A percentile compares a stretch with the other conserved stretches of the same genome.
Evolutionary conservation across 306 rosid species (phyloP).

Genomic region (Hippophae gyantsensis): DNA sequence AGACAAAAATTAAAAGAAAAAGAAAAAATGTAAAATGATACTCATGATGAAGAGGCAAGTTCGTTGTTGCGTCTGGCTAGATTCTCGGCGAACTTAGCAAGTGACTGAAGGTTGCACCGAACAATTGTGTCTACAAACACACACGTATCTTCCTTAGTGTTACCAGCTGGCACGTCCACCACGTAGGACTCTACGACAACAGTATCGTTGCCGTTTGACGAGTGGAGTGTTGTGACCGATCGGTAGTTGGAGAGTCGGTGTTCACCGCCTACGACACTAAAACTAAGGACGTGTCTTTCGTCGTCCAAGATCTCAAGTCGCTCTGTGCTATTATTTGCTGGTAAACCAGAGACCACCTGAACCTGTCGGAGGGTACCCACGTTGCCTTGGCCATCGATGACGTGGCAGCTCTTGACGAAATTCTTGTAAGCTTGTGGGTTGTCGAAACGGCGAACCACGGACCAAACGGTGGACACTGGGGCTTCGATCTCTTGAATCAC

Average conservation of each 20-base stretch:
- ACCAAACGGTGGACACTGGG: conserved; percentile 75
- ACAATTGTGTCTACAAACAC: conserved; percentile 78
- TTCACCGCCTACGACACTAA: conserved; percentile 91
- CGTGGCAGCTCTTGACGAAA: conserved; percentile 88
- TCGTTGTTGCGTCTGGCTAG: conserved; percentile 22
- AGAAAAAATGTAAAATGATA: background rate
- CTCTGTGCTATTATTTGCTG: conserved; percentile 80
- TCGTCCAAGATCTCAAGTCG: conserved; percentile 92
- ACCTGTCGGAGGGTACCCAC: conserved; percentile 87
- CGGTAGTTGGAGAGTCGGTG: conserved; percentile 77
- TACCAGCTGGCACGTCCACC: conserved; percentile 90
- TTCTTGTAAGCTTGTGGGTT: conserved; percentile 86
- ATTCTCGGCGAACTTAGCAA: conserved; percentile 68
- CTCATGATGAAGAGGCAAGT: background rate
- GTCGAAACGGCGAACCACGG: conserved; percentile 93
- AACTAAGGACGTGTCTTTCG: conserved; percentile 75
- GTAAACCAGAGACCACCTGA: conserved; percentile 78
- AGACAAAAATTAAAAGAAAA: background rate
- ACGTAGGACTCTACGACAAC: conserved; percentile 84
- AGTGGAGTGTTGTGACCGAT: conserved; percentile 80
- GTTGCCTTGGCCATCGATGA: conserved; percentile 71
- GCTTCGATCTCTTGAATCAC: conserved; percentile 72
- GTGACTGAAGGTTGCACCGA: conserved; percentile 85
- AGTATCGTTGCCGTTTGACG: conserved; percentile 26
- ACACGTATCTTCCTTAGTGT: conserved; percentile 76